Evolutionary conservation across 345 rosid genomes (phyloP).

Genomic region (Geranium rotundifolium): DNA sequence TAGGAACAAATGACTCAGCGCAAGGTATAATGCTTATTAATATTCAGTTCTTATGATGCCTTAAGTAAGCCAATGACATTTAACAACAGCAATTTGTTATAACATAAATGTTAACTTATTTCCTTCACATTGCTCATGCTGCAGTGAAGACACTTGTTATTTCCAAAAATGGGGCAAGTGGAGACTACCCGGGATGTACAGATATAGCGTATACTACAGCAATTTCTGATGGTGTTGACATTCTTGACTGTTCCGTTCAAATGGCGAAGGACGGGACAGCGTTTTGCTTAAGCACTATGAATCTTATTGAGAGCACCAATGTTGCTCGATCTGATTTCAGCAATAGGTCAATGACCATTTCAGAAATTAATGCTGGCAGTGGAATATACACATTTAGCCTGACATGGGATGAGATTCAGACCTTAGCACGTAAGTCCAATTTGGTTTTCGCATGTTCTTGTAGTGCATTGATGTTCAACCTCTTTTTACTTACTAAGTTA

Average conservation of each 20-base stretch:
- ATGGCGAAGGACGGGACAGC: conserved; percentile 62
- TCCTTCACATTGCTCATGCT: neutral
- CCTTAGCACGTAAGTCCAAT: conserved; percentile 47
- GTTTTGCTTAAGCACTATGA: conserved; percentile 49
- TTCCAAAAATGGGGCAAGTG: conserved; percentile 82
- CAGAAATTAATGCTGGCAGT: conserved; percentile 20
- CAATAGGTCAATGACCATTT: conserved; percentile 28
- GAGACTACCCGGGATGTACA: conserved; percentile 82
- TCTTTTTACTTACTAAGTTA: no score
- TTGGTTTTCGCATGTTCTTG: no score
- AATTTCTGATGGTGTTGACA: conserved; percentile 56
- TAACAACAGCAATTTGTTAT: neutral
- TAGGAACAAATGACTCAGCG: conserved; percentile 42
- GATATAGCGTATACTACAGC: conserved; percentile 66
- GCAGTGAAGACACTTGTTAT: conserved; percentile 44
- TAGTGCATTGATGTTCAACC: no score
- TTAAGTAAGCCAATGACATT: neutral
- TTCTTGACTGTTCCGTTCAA: conserved; percentile 83
- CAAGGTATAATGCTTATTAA: conserved; percentile 33
- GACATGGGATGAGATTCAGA: conserved; percentile 55
- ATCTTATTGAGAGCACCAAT: conserved; percentile 43
- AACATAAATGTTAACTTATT: neutral
- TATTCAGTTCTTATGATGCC: conserved; percentile 1
- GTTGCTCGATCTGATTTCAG: conserved; percentile 31
- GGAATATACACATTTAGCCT: conserved; percentile 61